These are phyloP conservation scores for Nicotiana paniculata DNA, from an alignment of 257 asterid genomes.

Conservation along the genomic window DNA sequence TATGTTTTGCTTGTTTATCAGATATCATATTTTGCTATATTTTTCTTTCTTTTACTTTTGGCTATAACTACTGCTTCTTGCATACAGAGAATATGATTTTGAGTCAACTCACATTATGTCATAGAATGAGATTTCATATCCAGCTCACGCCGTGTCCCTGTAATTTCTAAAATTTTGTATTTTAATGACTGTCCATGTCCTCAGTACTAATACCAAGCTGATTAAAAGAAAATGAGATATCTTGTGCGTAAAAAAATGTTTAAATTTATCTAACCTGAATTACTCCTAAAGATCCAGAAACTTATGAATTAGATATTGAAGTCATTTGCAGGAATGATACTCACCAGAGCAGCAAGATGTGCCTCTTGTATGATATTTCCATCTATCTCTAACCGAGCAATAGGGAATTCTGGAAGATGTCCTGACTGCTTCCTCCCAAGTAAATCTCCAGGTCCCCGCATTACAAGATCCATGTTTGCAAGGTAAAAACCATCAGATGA, in stretches of 20 bases:
- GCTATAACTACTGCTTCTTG: not conserved
- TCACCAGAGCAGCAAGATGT: conserved; percentile 83
- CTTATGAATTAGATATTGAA: not conserved
- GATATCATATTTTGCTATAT: not conserved
- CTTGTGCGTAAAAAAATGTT: not conserved
- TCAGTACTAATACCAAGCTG: not conserved
- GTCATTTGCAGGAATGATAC: conserved; percentile 7
- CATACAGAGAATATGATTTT: not conserved
- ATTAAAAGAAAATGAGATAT: not conserved
- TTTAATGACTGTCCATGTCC: too few species aligned
- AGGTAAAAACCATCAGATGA: conserved; percentile 80
- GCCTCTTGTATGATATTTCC: conserved; percentile 88
- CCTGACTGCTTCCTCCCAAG: conserved; percentile 95
- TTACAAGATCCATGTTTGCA: conserved; percentile 83
- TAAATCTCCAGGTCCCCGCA: conserved; percentile 95
- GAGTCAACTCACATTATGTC: not conserved
- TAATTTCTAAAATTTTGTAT: not conserved
- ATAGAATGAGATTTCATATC: not conserved
- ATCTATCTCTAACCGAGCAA: conserved; percentile 85
- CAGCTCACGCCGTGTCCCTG: not conserved
- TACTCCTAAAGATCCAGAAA: not conserved
- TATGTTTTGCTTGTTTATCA: not conserved
- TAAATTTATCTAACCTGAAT: not conserved
- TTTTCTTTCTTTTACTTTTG: not conserved
- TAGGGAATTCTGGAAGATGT: conserved; percentile 89